Base-by-base conservation (phyloP, 2,329 filamentous ascomycete species). In the Drechslerella stenobrocha region DNA sequence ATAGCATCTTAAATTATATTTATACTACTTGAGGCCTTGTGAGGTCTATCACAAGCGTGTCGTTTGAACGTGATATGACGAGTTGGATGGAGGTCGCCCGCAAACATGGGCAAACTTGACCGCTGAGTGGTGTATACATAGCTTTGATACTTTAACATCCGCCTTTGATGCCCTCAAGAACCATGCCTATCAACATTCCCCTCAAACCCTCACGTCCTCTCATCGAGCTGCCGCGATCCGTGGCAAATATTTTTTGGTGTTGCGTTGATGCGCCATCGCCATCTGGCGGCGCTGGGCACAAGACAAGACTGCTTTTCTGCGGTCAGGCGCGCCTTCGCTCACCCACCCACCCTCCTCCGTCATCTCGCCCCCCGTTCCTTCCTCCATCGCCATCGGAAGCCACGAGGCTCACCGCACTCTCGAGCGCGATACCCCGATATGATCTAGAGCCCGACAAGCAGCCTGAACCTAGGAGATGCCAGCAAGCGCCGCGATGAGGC, bases 331-430 rank as follows among this genome's bases (percentile, higher is more conserved):
- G 23, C 26, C 11, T 24, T 53, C 13, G 32, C 22, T 42, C 30
- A 44, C 22, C 23, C 70, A 64, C 73, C 65, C 71, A 71, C 70
- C 70, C 56, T 70, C 70, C 69, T 70, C 63, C 69, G 70, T 70
- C 71, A 67, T 55, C 24, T 64, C 57, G 70, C 72, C 63, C 71
- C 52, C 52, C 63, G 65, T 55, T 53, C 35, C 35, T 18, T 53
- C 65, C 71, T 70, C 61, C 69, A 40, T 70, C 28, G 9, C 6
- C 37, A 20, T 5, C 15, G 2, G 15, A n/a, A 18, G 37, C 15
- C n/a, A 42, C 37, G 22, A 42, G 22, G 37, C 18, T 42, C 37
- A 7, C 8, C 37, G 3, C 13, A 18, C 5, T 30, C 28, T 30
- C 28, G 11, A 30, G 22, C n/a, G 37, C 37, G 3, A 45, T 48